A percentile compares a stretch with the other conserved stretches of the same genome.
These are phyloP conservation scores for Ustilago xerochloae DNA, from an alignment of 1,284 basidiomycete species.

Conservation along the genomic window DNA sequence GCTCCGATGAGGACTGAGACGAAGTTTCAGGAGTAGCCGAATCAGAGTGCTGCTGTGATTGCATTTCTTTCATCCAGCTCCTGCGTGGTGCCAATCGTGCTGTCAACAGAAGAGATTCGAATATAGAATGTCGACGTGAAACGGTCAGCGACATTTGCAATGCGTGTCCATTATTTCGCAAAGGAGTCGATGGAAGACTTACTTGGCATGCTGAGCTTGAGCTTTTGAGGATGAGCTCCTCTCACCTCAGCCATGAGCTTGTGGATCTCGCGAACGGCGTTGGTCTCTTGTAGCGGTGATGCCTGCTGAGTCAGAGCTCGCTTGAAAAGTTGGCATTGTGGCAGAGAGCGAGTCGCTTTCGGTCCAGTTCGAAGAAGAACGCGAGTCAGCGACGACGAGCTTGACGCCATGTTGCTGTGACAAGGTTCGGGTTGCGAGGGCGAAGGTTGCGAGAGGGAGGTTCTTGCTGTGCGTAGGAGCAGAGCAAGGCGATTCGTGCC, in stretches of 20 bases:
- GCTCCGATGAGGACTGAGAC: constrained; percentile 6
- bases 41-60: constrained; percentile 16
- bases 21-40: background rate
- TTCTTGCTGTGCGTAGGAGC: no score
- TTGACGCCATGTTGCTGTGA: constrained; percentile 10
- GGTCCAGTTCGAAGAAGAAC: constrained; percentile 3
- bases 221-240: constrained; percentile 37
- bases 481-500: no score
- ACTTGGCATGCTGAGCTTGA: constrained; percentile 51
- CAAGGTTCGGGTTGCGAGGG: no score
- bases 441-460: no score
- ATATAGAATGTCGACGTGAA: background rate
- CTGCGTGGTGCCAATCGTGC: constrained; percentile 45
- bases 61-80: constrained; percentile 52
- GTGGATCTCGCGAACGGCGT: constrained; percentile 46
- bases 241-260: constrained; percentile 51
- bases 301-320: constrained; percentile 31
- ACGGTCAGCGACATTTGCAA: background rate
- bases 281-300: constrained; percentile 48
- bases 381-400: constrained; percentile 10
- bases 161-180: background rate
- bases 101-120: background rate
- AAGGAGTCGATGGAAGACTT: background rate
- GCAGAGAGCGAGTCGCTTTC: background rate
- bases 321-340: background rate